Base-by-base conservation (phyloP, 441 rosid genomes). In the Monsonia emarginata region DNA sequence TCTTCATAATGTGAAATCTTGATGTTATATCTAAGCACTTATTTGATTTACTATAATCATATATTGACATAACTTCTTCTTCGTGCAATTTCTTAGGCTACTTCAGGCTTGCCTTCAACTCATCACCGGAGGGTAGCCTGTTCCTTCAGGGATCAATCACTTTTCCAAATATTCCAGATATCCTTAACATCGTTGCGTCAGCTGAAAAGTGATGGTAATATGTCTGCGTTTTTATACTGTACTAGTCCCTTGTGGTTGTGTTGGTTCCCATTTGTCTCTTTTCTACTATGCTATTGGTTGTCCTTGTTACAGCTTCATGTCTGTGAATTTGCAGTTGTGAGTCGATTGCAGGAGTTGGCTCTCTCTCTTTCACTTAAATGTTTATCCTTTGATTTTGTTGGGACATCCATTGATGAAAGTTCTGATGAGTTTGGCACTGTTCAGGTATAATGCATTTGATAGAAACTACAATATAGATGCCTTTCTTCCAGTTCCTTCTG, bases 351-450 rank as follows among this genome's bases (percentile, higher is more conserved):
- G 82, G 98, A 86, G 83, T 77, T 91, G 82, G 92, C 97, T 8
- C 91, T 95, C 69, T 89, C 99, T 63, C 98, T 95, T 75, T 83
- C 98, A 0, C 88, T 89, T 64, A 88, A 86, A 83, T 95, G 99
- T 73, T 84, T 91, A 64, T 95, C 99, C 24, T 95, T 88, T 79
- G 98, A 95, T 81, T 95, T 95, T 78, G 95, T 86, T 78, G 98
- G 99, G 78, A 91, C 99, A 64, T 86, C 96, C 57, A 80, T 86
- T 72, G 99, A 95, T 79, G 99, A 95, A 85, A 89, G 98, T 68
- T 89, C 99, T 48, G 98, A 91, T 75, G 99, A 95, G 80, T 91
- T 91, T 82, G 99, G 98, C 72, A 91, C 98, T 28, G 91, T 95
- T 75, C 99, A 91, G 99, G 99, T 64, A 61, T 62, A 19, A 4